phyloP scores from a whole-genome alignment of 345 rosid genomes.

The Eucalyptus guilfoylei region DNA sequence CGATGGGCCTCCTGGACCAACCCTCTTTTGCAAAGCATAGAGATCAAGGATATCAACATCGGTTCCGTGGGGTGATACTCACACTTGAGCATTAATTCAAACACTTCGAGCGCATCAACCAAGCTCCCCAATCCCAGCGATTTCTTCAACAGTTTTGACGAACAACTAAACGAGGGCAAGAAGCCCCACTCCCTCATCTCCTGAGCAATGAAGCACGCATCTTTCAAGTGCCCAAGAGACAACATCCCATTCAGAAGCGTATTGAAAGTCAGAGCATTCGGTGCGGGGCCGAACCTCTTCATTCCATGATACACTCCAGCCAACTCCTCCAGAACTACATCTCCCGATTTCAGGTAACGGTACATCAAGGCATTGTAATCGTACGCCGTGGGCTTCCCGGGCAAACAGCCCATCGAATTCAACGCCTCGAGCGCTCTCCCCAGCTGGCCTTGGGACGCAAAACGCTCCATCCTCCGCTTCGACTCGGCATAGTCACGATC shows the following conservation, averaged over 20 bases:
- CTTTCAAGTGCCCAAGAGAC: constrained; percentile 1
- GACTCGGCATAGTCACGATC: constrained; percentile 1
- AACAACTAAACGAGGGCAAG: constrained; percentile 9
- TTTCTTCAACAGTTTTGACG: constrained; percentile 8
- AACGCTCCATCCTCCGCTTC: constrained; percentile 4
- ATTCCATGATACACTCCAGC: constrained; percentile 6
- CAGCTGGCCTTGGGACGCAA: constrained; percentile 16
- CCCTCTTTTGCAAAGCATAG: constrained; percentile 4
- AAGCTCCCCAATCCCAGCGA: background rate
- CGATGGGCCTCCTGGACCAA: constrained; percentile 6
- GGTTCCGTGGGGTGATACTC: constrained; percentile 9
- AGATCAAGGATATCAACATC: constrained; percentile 4
- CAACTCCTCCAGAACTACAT: background rate
- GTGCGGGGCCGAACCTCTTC: constrained; percentile 16
- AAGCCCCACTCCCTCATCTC: constrained; percentile 14
- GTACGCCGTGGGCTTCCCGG: constrained; percentile 11
- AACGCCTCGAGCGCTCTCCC: constrained; percentile 4
- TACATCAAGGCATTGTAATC: constrained; percentile 20
- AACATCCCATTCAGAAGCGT: constrained; percentile 12
- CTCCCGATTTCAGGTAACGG: constrained; percentile 5
- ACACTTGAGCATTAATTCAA: constrained; percentile 11
- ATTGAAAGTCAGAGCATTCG: constrained; percentile 19
- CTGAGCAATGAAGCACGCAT: constrained; percentile 1
- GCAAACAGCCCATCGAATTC: constrained; percentile 3
- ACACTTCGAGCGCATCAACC: constrained; percentile 2